These are phyloP conservation scores for Pleurotus cornucopiae DNA, from an alignment of 768 basidiomycete genomes.

Conservation along the genomic window DNA sequence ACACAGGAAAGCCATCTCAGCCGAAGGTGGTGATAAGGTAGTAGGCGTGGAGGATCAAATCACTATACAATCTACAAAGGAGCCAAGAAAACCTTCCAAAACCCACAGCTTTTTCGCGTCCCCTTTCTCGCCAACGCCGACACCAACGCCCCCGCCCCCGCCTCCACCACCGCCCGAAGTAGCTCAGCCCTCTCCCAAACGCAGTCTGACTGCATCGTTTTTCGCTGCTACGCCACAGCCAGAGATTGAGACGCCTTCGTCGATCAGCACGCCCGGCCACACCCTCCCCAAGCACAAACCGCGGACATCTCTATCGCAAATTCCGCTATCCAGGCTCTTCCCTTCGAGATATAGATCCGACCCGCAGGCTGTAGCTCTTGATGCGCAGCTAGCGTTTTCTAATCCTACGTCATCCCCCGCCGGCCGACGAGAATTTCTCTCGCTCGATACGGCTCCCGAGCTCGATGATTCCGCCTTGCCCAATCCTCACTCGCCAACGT, in stretches of 20 bases:
- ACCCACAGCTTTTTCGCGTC: slow-evolving; percentile 47
- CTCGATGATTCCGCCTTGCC: neutral
- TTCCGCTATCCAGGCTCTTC: slow-evolving; percentile 30
- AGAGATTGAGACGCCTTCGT: neutral
- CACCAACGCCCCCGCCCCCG: slow-evolving; percentile 16
- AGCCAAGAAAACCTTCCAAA: slow-evolving; percentile 24
- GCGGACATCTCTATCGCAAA: slow-evolving; percentile 12
- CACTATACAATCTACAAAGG: neutral
- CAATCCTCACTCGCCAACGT: neutral
- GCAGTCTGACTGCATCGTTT: slow-evolving; percentile 24
- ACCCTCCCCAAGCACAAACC: slow-evolving; percentile 13
- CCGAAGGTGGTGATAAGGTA: neutral
- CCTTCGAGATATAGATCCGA: slow-evolving; percentile 32
- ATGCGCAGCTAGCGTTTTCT: neutral
- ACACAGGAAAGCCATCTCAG: neutral
- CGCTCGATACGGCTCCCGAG: neutral
- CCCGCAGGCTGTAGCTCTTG: no score
- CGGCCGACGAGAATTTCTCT: neutral
- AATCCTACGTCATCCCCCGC: neutral
- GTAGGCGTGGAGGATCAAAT: neutral
- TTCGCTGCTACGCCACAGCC: slow-evolving; percentile 17
- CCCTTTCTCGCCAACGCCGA: slow-evolving; percentile 34
- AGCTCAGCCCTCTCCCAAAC: slow-evolving; percentile 13
- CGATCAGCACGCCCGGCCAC: slow-evolving; percentile 11
- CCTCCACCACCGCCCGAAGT: neutral